phyloP scores from a whole-genome alignment of 306 rosid species.

The Gastrolobium villosum region DNA sequence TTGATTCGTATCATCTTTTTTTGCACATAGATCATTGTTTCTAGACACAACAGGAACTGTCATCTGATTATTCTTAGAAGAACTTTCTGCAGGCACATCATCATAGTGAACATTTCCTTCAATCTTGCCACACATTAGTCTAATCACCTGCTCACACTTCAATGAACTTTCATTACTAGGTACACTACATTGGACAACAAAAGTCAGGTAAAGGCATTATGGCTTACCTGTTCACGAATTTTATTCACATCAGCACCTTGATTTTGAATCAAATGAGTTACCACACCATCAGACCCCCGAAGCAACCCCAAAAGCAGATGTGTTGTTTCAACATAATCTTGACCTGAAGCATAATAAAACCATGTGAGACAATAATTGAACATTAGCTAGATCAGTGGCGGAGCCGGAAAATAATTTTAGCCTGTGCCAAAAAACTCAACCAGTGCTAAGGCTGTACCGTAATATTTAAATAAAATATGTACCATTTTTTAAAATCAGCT shows the following conservation, averaged over 20 bases:
- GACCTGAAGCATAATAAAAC: constrained; percentile 57
- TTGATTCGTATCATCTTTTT: constrained; percentile 60
- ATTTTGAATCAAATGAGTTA: constrained; percentile 73
- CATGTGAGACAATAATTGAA: neutral
- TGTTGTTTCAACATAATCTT: constrained; percentile 66
- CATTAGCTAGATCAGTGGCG: neutral
- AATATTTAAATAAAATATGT: no score
- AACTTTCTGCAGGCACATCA: neutral
- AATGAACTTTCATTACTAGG: constrained; percentile 5
- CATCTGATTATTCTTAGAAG: constrained; percentile 16
- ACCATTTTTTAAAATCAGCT: no score
- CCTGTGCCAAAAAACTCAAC: no score
- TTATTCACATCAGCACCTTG: constrained; percentile 74
- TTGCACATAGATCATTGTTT: constrained; percentile 52
- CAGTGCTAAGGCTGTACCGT: no score
- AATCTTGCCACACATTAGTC: constrained; percentile 49
- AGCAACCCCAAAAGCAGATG: constrained; percentile 78
- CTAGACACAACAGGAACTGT: neutral
- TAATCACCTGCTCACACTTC: constrained; percentile 61
- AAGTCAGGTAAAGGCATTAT: neutral
- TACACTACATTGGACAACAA: neutral
- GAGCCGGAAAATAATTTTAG: no score
- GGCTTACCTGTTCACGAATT: constrained; percentile 74
- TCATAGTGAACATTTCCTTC: neutral
- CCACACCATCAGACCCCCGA: constrained; percentile 68